phyloP scores from a whole-genome alignment of 2,329 filamentous ascomycete species.

The Botrytis porri region DNA sequence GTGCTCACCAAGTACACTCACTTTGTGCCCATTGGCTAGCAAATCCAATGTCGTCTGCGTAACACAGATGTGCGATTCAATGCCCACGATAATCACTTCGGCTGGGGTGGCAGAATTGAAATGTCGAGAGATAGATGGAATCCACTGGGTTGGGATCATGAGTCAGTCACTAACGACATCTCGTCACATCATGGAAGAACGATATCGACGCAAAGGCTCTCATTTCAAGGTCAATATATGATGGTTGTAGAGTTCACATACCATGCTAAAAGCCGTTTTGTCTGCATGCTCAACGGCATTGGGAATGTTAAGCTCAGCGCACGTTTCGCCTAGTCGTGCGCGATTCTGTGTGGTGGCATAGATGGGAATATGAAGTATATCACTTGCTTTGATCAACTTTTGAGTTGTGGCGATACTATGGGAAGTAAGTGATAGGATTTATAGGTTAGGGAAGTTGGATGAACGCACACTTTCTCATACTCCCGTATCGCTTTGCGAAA shows the following conservation, averaged over 20 bases:
- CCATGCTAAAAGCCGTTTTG: slow-evolving; percentile 90
- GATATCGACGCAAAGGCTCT: not conserved
- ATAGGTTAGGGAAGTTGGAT: not conserved
- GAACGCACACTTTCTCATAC: slow-evolving; percentile 72
- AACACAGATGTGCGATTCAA: slow-evolving; percentile 92
- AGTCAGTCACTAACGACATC: not conserved
- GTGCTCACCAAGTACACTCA: slow-evolving; percentile 39
- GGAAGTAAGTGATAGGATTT: slow-evolving; percentile 18
- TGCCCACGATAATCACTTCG: slow-evolving; percentile 78
- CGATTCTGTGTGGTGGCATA: slow-evolving; percentile 84
- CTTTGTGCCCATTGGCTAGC: slow-evolving; percentile 68
- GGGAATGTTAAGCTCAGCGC: slow-evolving; percentile 62
- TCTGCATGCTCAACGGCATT: slow-evolving; percentile 61
- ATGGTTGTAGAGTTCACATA: not conserved
- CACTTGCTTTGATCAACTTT: slow-evolving; percentile 65
- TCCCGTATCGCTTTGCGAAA: slow-evolving; percentile 81
- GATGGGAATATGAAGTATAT: slow-evolving; percentile 70
- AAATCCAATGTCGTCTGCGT: slow-evolving; percentile 89
- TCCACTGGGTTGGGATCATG: slow-evolving; percentile 41
- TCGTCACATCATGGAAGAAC: not conserved
- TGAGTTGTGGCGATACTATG: slow-evolving; percentile 62
- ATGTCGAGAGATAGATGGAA: slow-evolving; percentile 59
- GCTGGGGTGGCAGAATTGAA: slow-evolving; percentile 41
- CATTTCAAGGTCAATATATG: not conserved
- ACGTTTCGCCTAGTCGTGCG: slow-evolving; percentile 74